phyloP scores from a whole-genome alignment of 106 monocot species.

The Platanthera guangdongensis region DNA sequence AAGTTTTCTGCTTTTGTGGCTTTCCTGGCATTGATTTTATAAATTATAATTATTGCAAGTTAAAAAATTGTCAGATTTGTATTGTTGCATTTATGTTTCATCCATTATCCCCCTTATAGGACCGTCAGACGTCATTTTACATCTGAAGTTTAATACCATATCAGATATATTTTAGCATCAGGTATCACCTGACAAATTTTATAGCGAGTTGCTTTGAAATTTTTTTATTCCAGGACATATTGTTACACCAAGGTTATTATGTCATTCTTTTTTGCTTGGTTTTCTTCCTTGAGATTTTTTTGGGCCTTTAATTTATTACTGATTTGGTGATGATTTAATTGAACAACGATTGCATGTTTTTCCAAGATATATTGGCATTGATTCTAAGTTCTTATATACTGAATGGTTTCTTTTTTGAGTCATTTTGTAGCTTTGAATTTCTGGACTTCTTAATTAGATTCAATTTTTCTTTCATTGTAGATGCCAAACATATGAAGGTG shows the following conservation, averaged over 20 bases:
- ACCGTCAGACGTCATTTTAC: too few species aligned
- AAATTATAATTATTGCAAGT: too few species aligned
- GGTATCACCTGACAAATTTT: background rate
- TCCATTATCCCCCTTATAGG: too few species aligned
- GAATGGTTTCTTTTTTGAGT: background rate
- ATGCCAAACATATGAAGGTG: constrained; percentile 99
- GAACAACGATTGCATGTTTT: background rate
- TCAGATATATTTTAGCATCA: background rate
- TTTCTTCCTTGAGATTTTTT: background rate
- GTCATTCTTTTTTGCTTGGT: background rate
- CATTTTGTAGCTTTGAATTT: background rate
- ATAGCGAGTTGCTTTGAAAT: background rate
- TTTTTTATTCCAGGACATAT: background rate
- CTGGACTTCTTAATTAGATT: background rate
- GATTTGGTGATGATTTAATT: background rate
- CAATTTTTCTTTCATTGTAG: constrained; percentile 27
- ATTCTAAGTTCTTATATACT: background rate
- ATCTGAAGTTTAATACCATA: background rate
- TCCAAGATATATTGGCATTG: background rate
- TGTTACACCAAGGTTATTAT: background rate
- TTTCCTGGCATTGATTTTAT: too few species aligned
- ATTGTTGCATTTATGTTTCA: too few species aligned
- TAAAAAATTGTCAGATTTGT: too few species aligned
- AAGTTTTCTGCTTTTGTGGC: too few species aligned
- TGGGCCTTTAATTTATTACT: background rate